Conservation (phyloP, 768 basidiomycete genomes). For the Amanita pallidorosea region DNA sequence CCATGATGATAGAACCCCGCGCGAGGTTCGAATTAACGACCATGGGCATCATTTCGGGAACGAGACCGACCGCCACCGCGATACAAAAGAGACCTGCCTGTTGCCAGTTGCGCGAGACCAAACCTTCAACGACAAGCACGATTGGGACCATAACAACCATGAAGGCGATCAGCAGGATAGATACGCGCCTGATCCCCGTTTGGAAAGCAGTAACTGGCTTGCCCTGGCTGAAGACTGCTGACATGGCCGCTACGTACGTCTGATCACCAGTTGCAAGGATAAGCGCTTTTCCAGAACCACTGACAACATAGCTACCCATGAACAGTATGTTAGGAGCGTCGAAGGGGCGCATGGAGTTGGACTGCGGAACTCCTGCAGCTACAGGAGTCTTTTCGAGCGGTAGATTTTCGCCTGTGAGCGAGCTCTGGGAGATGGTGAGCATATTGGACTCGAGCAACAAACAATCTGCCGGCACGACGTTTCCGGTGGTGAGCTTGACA, state of each 20-base stretch:
- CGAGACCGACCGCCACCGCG: conserved; percentile 26
- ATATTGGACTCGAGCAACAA: conserved; percentile 20
- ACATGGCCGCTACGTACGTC: conserved; percentile 24
- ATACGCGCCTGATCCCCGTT: conserved; percentile 15
- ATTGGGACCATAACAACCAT: conserved; percentile 3
- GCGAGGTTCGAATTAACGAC: conserved; percentile 51
- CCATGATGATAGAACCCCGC: conserved; percentile 44
- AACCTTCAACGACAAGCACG: neutral
- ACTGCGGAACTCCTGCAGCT: conserved; percentile 2
- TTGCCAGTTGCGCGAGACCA: neutral
- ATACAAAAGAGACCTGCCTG: conserved; percentile 20
- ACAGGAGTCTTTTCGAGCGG: conserved; percentile 20
- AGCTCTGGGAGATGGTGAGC: conserved; percentile 20
- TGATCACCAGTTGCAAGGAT: conserved; percentile 20
- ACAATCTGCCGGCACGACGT: conserved; percentile 25
- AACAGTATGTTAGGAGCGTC: conserved; percentile 21
- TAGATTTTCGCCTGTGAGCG: conserved; percentile 23
- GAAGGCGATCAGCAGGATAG: conserved; percentile 12
- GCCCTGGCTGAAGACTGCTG: conserved; percentile 19
- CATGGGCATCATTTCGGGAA: conserved; percentile 31
- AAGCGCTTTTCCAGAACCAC: conserved; percentile 20
- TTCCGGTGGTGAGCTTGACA: conserved; percentile 19
- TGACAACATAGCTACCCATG: conserved; percentile 21
- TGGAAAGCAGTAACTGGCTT: conserved; percentile 23
- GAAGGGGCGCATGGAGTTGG: conserved; percentile 17